Base-by-base conservation (phyloP, 345 rosid genomes). In the Gossypium sturtianum region DNA sequence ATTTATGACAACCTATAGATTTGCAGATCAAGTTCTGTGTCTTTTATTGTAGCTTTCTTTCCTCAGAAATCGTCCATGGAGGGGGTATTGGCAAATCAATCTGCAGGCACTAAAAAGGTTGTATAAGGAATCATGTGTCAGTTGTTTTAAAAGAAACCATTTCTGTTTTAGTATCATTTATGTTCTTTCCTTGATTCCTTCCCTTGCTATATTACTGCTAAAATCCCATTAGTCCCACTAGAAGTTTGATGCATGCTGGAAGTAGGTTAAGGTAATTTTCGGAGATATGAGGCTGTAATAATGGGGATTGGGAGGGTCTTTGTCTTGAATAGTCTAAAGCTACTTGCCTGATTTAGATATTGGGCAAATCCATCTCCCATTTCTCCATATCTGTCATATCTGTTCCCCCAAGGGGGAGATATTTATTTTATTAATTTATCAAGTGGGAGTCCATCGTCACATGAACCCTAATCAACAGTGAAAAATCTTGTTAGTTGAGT, bases 371-470 rank as follows among this genome's bases (percentile, higher is more conserved):
- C 59, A 60, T 44, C 58, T 70, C 61, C 72, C 66, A 71, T 74
- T 61, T 83, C 74, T 74, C 62, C 45, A 64, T 29, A 44, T 75
- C 76, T 78, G 82, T 78, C 85, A 58, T 69, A 23, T 76, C 82
- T 80, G 84, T 78, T 57, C 81, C 85, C 80, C 43, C 72, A 78
- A 65, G 70, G 64, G 77, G 74, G 66, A 68, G 74, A 77, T 77
- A 73, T 70, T 54, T 60, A 25, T 60, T 60, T 57, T 57, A 57
- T 51, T 23, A 69, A 75, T 82, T 70, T 67, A 75, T 73, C 74
- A 77, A 48, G 56, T 72, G 70, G 17, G 45, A 65, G 66, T 60
- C 63, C 70, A 73, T 64, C 4, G 43, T 65, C 80, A 74, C 82
- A 80, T 59, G 72, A 81, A 76, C 79, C 79, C 76, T 80, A 44